Evolutionary conservation across 1,284 basidiomycete genomes (phyloP).

Genomic region (Cerrena zonata): DNA sequence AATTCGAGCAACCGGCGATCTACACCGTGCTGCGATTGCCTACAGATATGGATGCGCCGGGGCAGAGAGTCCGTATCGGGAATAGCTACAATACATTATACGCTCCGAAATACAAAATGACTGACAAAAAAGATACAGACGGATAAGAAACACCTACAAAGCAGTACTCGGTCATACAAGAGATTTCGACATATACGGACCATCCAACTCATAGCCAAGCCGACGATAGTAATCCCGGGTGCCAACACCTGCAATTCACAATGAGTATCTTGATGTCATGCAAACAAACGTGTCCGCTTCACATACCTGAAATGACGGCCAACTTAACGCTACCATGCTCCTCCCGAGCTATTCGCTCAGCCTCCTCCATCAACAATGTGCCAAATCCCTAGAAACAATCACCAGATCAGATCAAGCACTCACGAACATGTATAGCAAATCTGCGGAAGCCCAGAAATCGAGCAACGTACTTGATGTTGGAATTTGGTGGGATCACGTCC

Average conservation of each 20-base stretch:
- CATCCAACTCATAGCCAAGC: constrained; percentile 90
- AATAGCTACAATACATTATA: not conserved
- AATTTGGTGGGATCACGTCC: constrained; percentile 97
- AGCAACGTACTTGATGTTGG: constrained; percentile 85
- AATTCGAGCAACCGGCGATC: not conserved
- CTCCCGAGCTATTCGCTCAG: constrained; percentile 94
- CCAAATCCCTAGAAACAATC: constrained; percentile 76
- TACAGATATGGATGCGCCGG: not conserved
- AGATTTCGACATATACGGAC: constrained; percentile 93
- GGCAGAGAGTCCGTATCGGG: not conserved
- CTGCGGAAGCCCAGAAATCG: constrained; percentile 2
- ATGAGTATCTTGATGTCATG: not conserved
- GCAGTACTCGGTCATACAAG: constrained; percentile 30
- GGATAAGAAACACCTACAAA: not conserved
- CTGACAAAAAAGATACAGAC: not conserved
- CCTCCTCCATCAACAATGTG: constrained; percentile 97
- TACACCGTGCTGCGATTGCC: not conserved
- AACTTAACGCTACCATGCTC: constrained; percentile 93
- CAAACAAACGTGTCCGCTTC: not conserved
- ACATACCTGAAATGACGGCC: constrained; percentile 88
- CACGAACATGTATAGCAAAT: not conserved
- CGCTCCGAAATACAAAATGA: not conserved
- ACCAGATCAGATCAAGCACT: not conserved
- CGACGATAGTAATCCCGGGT: constrained; percentile 92
- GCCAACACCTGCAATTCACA: constrained; percentile 62